phyloP scores from a whole-genome alignment of 805 yeast genomes.

The Lachancea quebecensis region DNA sequence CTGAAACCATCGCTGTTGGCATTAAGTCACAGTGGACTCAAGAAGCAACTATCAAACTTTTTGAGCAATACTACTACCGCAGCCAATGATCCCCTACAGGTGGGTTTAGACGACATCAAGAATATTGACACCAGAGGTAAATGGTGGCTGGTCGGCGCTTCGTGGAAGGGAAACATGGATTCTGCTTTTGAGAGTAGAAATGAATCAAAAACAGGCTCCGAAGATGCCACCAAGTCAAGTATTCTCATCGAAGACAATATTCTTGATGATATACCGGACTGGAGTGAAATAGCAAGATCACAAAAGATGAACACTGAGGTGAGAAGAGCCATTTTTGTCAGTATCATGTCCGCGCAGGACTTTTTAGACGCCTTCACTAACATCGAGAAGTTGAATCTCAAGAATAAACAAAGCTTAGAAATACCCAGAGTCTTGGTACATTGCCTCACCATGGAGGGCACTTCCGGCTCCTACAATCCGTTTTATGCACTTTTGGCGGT shows the following conservation, averaged over 20 bases:
- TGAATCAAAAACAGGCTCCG: conserved; percentile 20
- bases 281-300: conserved; percentile 77
- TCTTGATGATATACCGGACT: conserved; percentile 68
- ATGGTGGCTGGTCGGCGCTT: conserved; percentile 99
- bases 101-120: conserved; percentile 72
- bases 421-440: conserved; percentile 80
- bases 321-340: conserved; percentile 86
- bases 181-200: conserved; percentile 23
- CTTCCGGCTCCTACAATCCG: conserved; percentile 65
- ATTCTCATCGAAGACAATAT: conserved; percentile 48
- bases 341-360: conserved; percentile 93
- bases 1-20: conserved; percentile 39
- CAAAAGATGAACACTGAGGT: conserved; percentile 95
- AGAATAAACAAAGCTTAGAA: conserved; percentile 75
- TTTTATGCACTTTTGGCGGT: conserved; percentile 77
- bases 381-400: conserved; percentile 70
- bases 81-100: conserved; percentile 68
- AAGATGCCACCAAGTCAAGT: conserved; percentile 24
- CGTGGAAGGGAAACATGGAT: conserved; percentile 73
- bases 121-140: conserved; percentile 77
- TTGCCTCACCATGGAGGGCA: conserved; percentile 69
- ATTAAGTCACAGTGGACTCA: conserved; percentile 29
- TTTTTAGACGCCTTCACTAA: conserved; percentile 81
- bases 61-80: conserved; percentile 35
- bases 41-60: conserved; percentile 46